Conservation (phyloP, 2,329 filamentous ascomycete species). For the Fusarium newnesense region DNA sequence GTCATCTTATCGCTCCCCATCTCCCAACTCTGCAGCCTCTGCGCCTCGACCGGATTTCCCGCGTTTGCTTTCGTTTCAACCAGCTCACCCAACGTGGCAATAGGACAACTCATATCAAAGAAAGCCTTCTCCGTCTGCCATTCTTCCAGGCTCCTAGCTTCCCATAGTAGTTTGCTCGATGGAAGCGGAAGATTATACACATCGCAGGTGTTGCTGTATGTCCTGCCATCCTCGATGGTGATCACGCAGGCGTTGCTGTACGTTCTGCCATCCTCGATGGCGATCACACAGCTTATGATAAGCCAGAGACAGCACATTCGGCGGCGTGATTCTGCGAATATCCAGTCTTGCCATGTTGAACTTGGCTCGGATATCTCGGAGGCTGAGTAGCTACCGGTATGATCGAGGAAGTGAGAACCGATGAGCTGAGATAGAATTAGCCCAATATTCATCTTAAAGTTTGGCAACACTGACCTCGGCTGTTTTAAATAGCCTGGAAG, state of each 20-base stretch:
- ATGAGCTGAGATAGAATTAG: constrained; percentile 7
- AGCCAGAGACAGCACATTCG: constrained; percentile 43
- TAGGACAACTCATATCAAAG: constrained; percentile 20
- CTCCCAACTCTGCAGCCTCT: constrained; percentile 41
- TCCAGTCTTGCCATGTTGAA: constrained; percentile 45
- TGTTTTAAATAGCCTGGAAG: constrained; percentile 28
- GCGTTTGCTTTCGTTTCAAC: not conserved
- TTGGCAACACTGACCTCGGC: constrained; percentile 9
- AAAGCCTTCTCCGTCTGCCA: constrained; percentile 40
- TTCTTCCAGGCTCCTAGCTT: constrained; percentile 39
- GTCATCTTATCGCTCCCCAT: constrained; percentile 41
- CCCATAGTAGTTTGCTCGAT: constrained; percentile 39
- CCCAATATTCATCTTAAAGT: accelerated
- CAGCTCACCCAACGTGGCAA: constrained; percentile 35
- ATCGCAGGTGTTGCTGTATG: not conserved
- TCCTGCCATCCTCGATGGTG: constrained; percentile 17
- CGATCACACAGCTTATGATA: constrained; percentile 37
- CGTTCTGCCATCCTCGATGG: constrained; percentile 17
- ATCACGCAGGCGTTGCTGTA: constrained; percentile 30
- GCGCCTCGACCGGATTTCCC: not conserved
- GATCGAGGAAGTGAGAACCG: constrained; percentile 11
- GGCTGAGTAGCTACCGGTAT: constrained; percentile 13
- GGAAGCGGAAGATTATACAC: constrained; percentile 25
- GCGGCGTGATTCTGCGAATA: constrained; percentile 46
- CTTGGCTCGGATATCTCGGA: constrained; percentile 30